These are phyloP conservation scores for Kwoniella shivajii DNA, from an alignment of 1,284 basidiomycete species.

Conservation along the genomic window DNA sequence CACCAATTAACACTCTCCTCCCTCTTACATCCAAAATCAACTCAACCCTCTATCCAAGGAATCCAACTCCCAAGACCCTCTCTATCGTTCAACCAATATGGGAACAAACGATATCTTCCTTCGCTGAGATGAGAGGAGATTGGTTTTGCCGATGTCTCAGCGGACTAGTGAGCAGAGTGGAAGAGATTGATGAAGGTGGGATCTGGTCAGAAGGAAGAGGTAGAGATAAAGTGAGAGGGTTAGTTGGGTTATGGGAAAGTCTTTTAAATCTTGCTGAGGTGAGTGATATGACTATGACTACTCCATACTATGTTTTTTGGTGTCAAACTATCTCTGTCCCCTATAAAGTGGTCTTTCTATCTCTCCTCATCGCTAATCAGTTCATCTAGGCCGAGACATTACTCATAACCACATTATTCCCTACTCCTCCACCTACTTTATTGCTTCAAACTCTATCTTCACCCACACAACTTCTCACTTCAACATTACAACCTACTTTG, in stretches of 20 bases:
- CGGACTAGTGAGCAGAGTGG: conserved; percentile 27
- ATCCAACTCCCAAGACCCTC: conserved; percentile 31
- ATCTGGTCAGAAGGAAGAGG: conserved; percentile 39
- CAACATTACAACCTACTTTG: conserved; percentile 36
- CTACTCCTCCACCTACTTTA: conserved; percentile 33
- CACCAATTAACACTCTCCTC: conserved; percentile 29
- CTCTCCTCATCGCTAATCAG: not conserved
- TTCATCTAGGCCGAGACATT: conserved; percentile 44
- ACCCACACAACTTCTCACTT: conserved; percentile 24
- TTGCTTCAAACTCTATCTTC: conserved; percentile 32
- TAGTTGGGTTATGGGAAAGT: conserved; percentile 40
- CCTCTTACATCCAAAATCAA: conserved; percentile 27
- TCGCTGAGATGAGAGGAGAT: conserved; percentile 37
- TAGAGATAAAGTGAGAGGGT: conserved; percentile 38
- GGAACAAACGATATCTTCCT: conserved; percentile 27
- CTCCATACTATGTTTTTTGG: not conserved
- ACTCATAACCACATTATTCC: conserved; percentile 43
- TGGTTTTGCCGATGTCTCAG: conserved; percentile 37
- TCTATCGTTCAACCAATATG: conserved; percentile 31
- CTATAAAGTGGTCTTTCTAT: not conserved
- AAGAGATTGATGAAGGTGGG: conserved; percentile 42
- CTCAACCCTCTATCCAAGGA: conserved; percentile 12
- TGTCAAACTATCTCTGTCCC: not conserved
- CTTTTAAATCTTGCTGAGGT: conserved; percentile 44
- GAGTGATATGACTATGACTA: conserved; percentile 13